These are phyloP conservation scores for Carpinus fangiana DNA, from an alignment of 306 rosid species.

Conservation along the genomic window DNA sequence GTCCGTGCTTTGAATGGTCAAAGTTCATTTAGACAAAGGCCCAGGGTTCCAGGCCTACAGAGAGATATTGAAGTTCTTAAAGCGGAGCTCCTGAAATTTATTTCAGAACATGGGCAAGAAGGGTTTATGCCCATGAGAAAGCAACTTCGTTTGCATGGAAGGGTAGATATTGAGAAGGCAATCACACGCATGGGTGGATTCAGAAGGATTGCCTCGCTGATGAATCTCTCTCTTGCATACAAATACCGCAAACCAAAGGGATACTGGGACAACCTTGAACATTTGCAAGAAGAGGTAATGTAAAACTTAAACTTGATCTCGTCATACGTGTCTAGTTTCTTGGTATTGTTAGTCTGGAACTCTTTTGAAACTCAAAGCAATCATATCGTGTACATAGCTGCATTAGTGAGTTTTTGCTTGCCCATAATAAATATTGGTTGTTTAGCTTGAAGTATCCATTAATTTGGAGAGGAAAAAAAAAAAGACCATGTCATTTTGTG, in stretches of 20 bases:
- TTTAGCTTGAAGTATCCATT: neutral
- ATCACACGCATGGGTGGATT: conserved; percentile 89
- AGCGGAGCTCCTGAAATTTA: conserved; percentile 66
- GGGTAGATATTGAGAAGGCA: conserved; percentile 90
- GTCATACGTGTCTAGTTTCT: neutral
- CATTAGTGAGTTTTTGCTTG: no score
- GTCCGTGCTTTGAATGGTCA: conserved; percentile 29
- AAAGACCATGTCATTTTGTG: neutral
- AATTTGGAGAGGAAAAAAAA: neutral
- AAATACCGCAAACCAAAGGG: conserved; percentile 91
- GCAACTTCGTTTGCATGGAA: conserved; percentile 76
- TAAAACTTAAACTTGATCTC: neutral
- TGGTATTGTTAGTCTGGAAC: neutral
- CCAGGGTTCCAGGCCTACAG: conserved; percentile 82
- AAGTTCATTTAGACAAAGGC: conserved; percentile 48
- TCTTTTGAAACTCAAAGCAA: neutral
- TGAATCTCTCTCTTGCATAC: conserved; percentile 87
- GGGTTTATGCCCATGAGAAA: conserved; percentile 98
- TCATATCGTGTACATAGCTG: no score
- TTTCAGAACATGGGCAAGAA: conserved; percentile 82
- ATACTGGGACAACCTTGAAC: conserved; percentile 82
- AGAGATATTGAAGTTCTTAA: conserved; percentile 77
- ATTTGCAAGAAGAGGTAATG: conserved; percentile 67
- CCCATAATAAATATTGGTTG: neutral
- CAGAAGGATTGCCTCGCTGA: conserved; percentile 70